These are phyloP conservation scores for Zygoascus meyerae DNA, from an alignment of 1,139 yeast genomes.

Conservation along the genomic window DNA sequence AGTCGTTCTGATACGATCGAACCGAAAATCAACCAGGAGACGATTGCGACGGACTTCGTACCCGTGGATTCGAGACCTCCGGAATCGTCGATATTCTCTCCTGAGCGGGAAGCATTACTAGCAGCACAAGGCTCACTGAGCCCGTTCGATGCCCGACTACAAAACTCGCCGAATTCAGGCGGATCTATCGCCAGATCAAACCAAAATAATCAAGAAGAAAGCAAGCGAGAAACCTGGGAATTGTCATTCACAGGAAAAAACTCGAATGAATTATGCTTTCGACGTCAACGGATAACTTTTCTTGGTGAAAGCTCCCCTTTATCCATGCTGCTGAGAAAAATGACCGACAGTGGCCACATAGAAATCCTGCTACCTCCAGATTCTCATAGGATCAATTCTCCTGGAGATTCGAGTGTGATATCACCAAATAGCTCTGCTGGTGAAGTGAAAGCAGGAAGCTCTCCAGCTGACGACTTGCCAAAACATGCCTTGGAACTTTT, in stretches of 20 bases:
- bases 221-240: conserved; percentile 7
- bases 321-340: conserved; percentile 13
- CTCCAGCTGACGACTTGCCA: conserved; percentile 5
- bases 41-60: neutral
- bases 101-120: neutral
- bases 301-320: conserved; percentile 18
- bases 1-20: neutral
- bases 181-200: neutral
- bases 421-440: neutral
- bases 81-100: conserved; percentile 1
- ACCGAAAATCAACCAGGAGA: neutral
- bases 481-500: conserved; percentile 12
- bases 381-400: neutral
- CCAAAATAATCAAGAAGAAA: neutral
- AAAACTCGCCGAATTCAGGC: too few species aligned
- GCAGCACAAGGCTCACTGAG: neutral
- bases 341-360: conserved; percentile 16
- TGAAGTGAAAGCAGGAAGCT: conserved; percentile 3
- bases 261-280: neutral
- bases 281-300: conserved; percentile 13
- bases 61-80: neutral
- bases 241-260: neutral
- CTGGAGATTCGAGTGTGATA: conserved; percentile 4
- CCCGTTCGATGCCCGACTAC: neutral
- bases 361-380: conserved; percentile 6